Evolutionary conservation across 208 protist species (phyloP).

Genomic region (Angomonas deanei): DNA sequence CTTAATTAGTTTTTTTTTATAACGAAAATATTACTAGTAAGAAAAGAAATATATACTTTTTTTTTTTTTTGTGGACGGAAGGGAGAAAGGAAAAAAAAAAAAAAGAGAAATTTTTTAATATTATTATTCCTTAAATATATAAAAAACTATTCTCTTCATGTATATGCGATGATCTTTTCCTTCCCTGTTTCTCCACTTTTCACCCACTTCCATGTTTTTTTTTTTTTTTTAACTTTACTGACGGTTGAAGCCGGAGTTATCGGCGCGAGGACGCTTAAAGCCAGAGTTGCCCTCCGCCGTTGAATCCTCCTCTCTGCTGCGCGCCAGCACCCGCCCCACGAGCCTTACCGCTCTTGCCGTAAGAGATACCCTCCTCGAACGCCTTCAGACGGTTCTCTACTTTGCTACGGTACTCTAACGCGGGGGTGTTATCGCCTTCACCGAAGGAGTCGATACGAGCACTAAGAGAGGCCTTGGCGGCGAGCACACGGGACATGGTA

Average conservation of each 20-base stretch:
- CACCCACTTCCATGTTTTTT: not conserved
- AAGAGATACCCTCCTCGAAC: slow-evolving; percentile 87
- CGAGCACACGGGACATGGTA: slow-evolving; percentile 95
- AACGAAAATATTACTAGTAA: no score
- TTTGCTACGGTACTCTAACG: slow-evolving; percentile 89
- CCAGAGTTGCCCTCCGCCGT: slow-evolving; percentile 30
- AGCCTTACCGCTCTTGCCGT: slow-evolving; percentile 84
- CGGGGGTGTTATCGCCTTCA: slow-evolving; percentile 86
- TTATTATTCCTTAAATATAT: not conserved
- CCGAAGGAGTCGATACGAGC: slow-evolving; percentile 98
- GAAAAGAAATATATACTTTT: no score
- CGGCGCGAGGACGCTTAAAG: slow-evolving; percentile 49
- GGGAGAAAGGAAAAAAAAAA: no score
- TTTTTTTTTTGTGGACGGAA: no score
- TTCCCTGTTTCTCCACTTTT: no score
- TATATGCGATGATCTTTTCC: not conserved
- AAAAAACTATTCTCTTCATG: not conserved
- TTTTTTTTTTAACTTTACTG: not conserved
- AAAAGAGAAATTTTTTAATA: not conserved
- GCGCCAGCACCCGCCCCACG: slow-evolving; percentile 60
- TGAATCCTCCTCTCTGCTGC: slow-evolving; percentile 47
- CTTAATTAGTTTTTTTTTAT: not conserved
- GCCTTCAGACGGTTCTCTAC: slow-evolving; percentile 84
- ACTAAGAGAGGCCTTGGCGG: slow-evolving; percentile 97
- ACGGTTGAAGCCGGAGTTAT: slow-evolving; percentile 18